Evolutionary conservation across 257 asterid species (phyloP), one percentile per base, ranked within the genome.

Genomic region (Penstemon newberryi): DNA sequence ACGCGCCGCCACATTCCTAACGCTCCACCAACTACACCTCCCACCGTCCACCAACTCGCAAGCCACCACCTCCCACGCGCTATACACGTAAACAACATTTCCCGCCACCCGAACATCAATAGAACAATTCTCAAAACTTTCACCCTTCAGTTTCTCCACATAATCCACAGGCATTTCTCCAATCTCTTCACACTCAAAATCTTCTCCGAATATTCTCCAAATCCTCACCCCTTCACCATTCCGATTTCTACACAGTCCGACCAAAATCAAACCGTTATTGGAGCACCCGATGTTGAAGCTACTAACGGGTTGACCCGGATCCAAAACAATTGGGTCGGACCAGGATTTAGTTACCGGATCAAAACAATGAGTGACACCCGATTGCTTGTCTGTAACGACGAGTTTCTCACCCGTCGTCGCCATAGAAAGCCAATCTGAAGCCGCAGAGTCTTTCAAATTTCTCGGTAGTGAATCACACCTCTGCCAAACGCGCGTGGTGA

Each of bases 81-180:
- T 73, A 11, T 82, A 83, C 51, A 86, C 75, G 75, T 83, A 83
- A 11, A 80, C 79, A 4, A 55, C 51, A n/a, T 70, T 52, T 38
- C 86, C 90, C 11, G 80, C 88, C 55, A 59, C 73, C 47, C 86
- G 74, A 1, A 79, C 58, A n/a, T 69, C 66, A 5, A 89, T 50
- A 0, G 78, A 70, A 40, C 71, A 57, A 50, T 76, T 15, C 5
- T 83, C 90, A 4, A 60, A 75, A 3, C 68, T 72, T 6, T 68
- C 87, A 49, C 80, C 64, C 65, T 64, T 77, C 53, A 89, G 46
- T 60, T 79, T 87, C 73, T 52, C 65, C 4, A 73, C 81, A 0
- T 72, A 73, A 53, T 62, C 81, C 64, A 4, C 0, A 0, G 96
- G 96, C 89, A 89, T 83, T 57, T 87, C 92, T 36, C 89, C 90